These are phyloP conservation scores for Leccinum boreale DNA, from an alignment of 768 basidiomycete species.

Conservation along the genomic window DNA sequence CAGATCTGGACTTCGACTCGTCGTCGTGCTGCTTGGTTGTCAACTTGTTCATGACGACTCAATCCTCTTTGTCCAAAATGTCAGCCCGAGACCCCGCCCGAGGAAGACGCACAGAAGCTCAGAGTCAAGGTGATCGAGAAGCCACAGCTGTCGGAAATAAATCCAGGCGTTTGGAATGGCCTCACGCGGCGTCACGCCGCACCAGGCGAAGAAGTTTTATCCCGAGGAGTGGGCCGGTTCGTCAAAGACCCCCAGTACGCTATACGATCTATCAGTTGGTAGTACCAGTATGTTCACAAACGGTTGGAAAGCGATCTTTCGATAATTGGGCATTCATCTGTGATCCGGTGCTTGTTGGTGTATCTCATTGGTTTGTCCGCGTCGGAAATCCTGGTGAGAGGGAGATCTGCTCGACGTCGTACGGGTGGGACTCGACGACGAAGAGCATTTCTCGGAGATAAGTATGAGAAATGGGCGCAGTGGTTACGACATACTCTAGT, in stretches of 20 bases:
- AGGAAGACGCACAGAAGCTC: conserved; percentile 23
- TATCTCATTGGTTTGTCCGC: conserved; percentile 62
- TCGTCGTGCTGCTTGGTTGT: too few relatives aligned
- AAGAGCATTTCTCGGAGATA: too few relatives aligned
- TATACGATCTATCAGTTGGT: conserved; percentile 79
- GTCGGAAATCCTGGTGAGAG: conserved; percentile 92
- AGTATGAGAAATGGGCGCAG: too few relatives aligned
- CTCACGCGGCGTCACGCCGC: conserved; percentile 67
- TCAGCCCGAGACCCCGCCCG: not conserved
- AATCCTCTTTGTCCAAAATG: not conserved
- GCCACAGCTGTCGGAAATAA: conserved; percentile 96
- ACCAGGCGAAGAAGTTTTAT: conserved; percentile 85
- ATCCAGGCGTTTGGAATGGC: conserved; percentile 91
- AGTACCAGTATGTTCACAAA: conserved; percentile 36
- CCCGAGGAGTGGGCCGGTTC: conserved; percentile 88
- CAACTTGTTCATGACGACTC: too few relatives aligned
- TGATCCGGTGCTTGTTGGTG: conserved; percentile 92
- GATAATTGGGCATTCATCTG: conserved; percentile 95
- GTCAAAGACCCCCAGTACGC: conserved; percentile 51
- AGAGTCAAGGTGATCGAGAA: conserved; percentile 90
- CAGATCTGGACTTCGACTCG: too few relatives aligned
- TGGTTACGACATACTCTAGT: not conserved
- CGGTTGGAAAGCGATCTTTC: conserved; percentile 83
- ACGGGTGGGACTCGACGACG: conserved; percentile 41
- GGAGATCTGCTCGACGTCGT: conserved; percentile 90